A percentile compares a stretch with the other conserved stretches of the same genome.
phyloP scores from a whole-genome alignment of 495 filamentous ascomycete species.

The Hypoxylon rickii region DNA sequence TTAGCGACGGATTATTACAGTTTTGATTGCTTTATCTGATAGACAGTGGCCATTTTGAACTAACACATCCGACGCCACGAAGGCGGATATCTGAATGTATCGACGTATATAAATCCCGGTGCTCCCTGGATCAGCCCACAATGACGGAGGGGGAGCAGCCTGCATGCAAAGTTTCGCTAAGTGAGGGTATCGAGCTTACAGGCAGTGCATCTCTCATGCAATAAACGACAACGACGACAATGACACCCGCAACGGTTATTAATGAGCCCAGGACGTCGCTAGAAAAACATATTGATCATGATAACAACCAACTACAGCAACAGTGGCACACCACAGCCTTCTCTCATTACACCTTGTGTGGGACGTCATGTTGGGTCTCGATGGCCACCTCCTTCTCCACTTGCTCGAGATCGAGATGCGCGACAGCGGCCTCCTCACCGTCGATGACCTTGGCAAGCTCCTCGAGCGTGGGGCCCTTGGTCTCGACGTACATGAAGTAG shows the following conservation, averaged over 20 bases:
- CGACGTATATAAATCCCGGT: slow-evolving; percentile 2
- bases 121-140: slow-evolving; percentile 12
- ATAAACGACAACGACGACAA: slow-evolving; percentile 1
- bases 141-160: slow-evolving; percentile 12
- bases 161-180: slow-evolving; percentile 27
- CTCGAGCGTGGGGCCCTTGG: slow-evolving; percentile 65
- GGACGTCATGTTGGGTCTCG: slow-evolving; percentile 38
- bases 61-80: slow-evolving; percentile 6
- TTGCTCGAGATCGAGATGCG: slow-evolving; percentile 45
- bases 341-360: slow-evolving; percentile 27
- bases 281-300: neutral
- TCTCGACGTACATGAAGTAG: slow-evolving; percentile 71
- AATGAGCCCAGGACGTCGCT: slow-evolving; percentile 9
- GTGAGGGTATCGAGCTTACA: slow-evolving; percentile 32
- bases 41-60: too few relatives aligned
- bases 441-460: slow-evolving; percentile 67
- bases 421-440: slow-evolving; percentile 58
- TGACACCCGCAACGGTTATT: slow-evolving; percentile 9
- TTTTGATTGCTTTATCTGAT: neutral
- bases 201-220: slow-evolving; percentile 19
- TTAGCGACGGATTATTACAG: too few relatives aligned
- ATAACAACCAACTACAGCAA: neutral
- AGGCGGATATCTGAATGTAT: neutral
- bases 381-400: slow-evolving; percentile 42
- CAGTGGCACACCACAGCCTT: neutral